A percentile compares a stretch with the other conserved stretches of the same genome.
These are phyloP conservation scores for Daedalea quercina DNA, from an alignment of 768 basidiomycete species.

Conservation along the genomic window DNA sequence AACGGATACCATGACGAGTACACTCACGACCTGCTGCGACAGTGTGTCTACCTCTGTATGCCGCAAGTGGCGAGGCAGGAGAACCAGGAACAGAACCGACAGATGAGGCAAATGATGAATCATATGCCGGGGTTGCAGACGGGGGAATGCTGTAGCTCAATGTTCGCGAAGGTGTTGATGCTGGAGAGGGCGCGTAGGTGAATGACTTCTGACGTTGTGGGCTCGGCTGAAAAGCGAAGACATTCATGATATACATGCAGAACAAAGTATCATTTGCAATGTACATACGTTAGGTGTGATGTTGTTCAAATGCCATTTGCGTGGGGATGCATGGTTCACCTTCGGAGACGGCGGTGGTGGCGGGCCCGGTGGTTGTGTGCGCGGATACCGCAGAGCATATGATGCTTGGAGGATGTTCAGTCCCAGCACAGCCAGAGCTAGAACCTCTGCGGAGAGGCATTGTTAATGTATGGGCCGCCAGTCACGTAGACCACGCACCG, in stretches of 20 bases:
- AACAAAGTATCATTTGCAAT: not conserved
- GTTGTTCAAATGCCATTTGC: conserved; percentile 15
- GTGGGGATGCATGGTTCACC: conserved; percentile 7
- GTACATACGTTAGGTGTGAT: conserved; percentile 12
- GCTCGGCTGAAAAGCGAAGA: conserved; percentile 8
- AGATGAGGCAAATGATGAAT: conserved; percentile 30
- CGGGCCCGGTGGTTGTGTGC: conserved; percentile 11
- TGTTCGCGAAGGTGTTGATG: conserved; percentile 30
- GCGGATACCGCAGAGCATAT: conserved; percentile 30
- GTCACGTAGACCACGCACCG: conserved; percentile 19
- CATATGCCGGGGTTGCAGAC: conserved; percentile 18
- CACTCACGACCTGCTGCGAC: conserved; percentile 29
- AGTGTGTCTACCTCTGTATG: conserved; percentile 32
- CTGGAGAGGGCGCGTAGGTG: conserved; percentile 27
- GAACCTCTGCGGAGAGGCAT: conserved; percentile 20
- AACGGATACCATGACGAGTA: not conserved
- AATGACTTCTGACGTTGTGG: conserved; percentile 24
- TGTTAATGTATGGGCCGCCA: not conserved
- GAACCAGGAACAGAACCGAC: conserved; percentile 15
- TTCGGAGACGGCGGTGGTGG: conserved; percentile 20
- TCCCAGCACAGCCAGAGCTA: conserved; percentile 22
- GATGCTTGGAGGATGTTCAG: conserved; percentile 31
- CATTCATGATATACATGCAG: not conserved
- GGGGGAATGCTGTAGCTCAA: conserved; percentile 26
- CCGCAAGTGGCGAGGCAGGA: conserved; percentile 25